These are phyloP conservation scores for Hanseniaspora sp. DNA, from an alignment of 1,139 yeast genomes.

Conservation along the genomic window DNA sequence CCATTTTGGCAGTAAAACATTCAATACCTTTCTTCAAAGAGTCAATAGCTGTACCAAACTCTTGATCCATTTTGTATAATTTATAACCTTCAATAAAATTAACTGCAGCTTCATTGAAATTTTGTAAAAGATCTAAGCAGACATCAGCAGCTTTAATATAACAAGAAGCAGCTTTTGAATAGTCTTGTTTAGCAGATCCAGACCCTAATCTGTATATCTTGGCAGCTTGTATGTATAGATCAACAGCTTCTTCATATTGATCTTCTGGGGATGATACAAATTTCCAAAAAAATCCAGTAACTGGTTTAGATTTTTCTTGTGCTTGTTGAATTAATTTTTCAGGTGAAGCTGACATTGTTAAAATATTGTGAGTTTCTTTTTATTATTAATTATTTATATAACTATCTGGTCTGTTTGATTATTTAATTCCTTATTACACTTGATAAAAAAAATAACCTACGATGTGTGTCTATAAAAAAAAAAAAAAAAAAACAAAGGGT, in stretches of 20 bases:
- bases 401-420: no score
- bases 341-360: constrained; percentile 14
- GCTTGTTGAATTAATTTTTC: constrained; percentile 34
- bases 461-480: no score
- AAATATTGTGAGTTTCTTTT: no score
- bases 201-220: constrained; percentile 70
- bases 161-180: constrained; percentile 72
- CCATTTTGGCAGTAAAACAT: constrained; percentile 65
- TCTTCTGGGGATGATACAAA: constrained; percentile 55
- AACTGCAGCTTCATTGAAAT: constrained; percentile 86
- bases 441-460: no score
- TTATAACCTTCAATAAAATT: constrained; percentile 86
- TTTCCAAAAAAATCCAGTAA: constrained; percentile 55
- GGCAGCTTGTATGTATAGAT: constrained; percentile 81
- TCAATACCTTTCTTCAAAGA: constrained; percentile 68
- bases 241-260: constrained; percentile 84
- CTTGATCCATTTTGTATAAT: constrained; percentile 30
- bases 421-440: no score
- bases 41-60: constrained; percentile 64
- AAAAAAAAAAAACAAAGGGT: no score
- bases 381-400: no score
- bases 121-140: constrained; percentile 21
- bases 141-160: constrained; percentile 51
- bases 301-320: constrained; percentile 59
- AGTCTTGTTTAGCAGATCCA: constrained; percentile 66